Evolutionary conservation across 129 eudicot species (phyloP).

Genomic region (Artemisia annua): DNA sequence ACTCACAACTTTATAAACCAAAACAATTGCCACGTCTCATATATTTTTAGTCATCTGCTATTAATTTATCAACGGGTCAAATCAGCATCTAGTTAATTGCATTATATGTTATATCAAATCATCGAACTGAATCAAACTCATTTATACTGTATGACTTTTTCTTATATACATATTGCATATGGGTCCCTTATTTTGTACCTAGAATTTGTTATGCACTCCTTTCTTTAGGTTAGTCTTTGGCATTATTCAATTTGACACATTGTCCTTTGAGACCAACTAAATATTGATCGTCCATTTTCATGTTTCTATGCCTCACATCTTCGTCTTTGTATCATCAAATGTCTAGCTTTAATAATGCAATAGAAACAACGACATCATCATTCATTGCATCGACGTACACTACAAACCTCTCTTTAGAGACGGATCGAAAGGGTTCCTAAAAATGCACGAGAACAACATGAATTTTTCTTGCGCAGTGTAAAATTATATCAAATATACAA

Average conservation of each 20-base stretch:
- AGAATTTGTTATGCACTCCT: conserved; percentile 2
- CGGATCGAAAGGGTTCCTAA: too few species aligned
- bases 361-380: not conserved
- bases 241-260: conserved; percentile 4
- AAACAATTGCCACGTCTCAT: too few species aligned
- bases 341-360: not conserved
- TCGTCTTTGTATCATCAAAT: conserved; percentile 9
- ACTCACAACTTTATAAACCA: too few species aligned
- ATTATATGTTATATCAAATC: not conserved
- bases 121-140: not conserved
- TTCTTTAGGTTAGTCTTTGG: conserved; percentile 11
- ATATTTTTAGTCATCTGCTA: too few species aligned
- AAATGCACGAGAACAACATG: too few species aligned
- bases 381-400: not conserved
- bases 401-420: too few species aligned
- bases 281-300: conserved; percentile 16
- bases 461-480: too few species aligned
- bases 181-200: conserved; percentile 6
- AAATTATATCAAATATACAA: too few species aligned
- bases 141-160: conserved; percentile 8
- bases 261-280: conserved; percentile 21
- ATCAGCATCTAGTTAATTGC: not conserved
- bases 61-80: too few species aligned
- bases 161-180: not conserved
- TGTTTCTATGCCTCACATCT: conserved; percentile 4